Evolutionary conservation across 768 basidiomycete species (phyloP).

Genomic region (Pleurotus cornucopiae): DNA sequence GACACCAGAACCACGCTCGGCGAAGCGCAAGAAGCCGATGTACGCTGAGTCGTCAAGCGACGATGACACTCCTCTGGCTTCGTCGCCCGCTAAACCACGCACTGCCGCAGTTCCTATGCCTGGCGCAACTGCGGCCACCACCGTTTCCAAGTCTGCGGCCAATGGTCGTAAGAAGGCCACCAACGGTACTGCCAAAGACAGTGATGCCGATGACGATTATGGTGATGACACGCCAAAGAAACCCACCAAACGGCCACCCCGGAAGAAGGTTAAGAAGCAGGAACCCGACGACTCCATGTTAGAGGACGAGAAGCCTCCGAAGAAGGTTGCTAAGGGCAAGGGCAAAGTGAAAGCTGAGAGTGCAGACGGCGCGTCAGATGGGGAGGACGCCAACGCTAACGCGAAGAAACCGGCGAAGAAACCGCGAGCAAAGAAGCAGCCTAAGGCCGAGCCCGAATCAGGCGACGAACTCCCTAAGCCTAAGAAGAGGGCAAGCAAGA

Average conservation of each 20-base stretch:
- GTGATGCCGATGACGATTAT: constrained; percentile 36
- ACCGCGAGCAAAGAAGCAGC: constrained; percentile 43
- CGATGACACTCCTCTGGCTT: constrained; percentile 69
- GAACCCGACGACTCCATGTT: constrained; percentile 26
- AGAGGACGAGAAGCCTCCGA: constrained; percentile 34
- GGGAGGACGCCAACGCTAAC: constrained; percentile 37
- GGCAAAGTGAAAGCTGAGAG: constrained; percentile 48
- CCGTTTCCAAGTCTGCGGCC: constrained; percentile 24
- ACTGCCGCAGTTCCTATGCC: constrained; percentile 36
- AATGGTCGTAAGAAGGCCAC: constrained; percentile 38
- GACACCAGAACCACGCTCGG: constrained; percentile 26
- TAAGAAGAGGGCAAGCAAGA: constrained; percentile 39
- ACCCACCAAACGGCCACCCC: constrained; percentile 48
- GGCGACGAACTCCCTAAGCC: constrained; percentile 39
- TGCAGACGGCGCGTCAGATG: constrained; percentile 36
- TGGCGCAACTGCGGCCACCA: constrained; percentile 35
- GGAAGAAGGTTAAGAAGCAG: constrained; percentile 65
- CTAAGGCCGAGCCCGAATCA: constrained; percentile 47
- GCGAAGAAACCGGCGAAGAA: constrained; percentile 42
- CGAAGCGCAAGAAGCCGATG: constrained; percentile 60
- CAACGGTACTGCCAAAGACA: constrained; percentile 31
- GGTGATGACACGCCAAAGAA: constrained; percentile 45
- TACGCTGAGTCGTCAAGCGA: constrained; percentile 62
- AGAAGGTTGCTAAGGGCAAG: constrained; percentile 34
- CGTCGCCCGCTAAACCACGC: constrained; percentile 59